Percentiles rank a stretch among this genome's conserved stretches.
phyloP scores from a whole-genome alignment of 441 rosid species.

The Flueggea neowawraea region DNA sequence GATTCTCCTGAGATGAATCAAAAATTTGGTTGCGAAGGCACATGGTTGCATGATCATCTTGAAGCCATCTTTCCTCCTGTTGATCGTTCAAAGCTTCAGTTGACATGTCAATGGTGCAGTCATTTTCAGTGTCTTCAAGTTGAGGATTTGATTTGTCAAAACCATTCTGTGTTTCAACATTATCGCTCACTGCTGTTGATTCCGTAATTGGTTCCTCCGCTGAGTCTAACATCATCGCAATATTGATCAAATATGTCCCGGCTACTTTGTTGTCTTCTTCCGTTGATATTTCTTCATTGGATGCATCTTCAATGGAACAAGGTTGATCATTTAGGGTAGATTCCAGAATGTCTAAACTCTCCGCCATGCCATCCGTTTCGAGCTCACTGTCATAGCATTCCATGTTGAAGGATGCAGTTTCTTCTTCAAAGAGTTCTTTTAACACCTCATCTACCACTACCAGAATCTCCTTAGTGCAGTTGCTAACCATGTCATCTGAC shows the following conservation, averaged over 20 bases:
- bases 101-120: slow-evolving; percentile 3
- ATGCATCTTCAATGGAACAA: slow-evolving; percentile 14
- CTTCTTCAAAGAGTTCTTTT: slow-evolving; percentile 30
- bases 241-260: slow-evolving; percentile 9
- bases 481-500: slow-evolving; percentile 15
- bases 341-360: slow-evolving; percentile 15
- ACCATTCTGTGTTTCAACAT: slow-evolving; percentile 13
- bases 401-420: slow-evolving; percentile 16
- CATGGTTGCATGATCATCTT: slow-evolving; percentile 5
- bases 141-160: slow-evolving; percentile 7
- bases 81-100: slow-evolving; percentile 12
- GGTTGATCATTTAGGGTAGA: slow-evolving; percentile 11
- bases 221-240: slow-evolving; percentile 6
- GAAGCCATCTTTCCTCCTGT: background rate
- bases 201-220: slow-evolving; percentile 13
- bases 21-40: slow-evolving; percentile 6
- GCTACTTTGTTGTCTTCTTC: slow-evolving; percentile 21
- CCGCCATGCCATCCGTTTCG: slow-evolving; percentile 12
- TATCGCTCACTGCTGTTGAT: slow-evolving; percentile 13
- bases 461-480: slow-evolving; percentile 25
- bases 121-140: slow-evolving; percentile 12
- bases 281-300: slow-evolving; percentile 12
- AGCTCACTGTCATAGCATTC: slow-evolving; percentile 9
- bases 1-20: slow-evolving; percentile 13
- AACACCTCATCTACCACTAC: slow-evolving; percentile 15